Evolutionary conservation across 768 basidiomycete species (phyloP).

Genomic region (Pulveroboletus sp.): DNA sequence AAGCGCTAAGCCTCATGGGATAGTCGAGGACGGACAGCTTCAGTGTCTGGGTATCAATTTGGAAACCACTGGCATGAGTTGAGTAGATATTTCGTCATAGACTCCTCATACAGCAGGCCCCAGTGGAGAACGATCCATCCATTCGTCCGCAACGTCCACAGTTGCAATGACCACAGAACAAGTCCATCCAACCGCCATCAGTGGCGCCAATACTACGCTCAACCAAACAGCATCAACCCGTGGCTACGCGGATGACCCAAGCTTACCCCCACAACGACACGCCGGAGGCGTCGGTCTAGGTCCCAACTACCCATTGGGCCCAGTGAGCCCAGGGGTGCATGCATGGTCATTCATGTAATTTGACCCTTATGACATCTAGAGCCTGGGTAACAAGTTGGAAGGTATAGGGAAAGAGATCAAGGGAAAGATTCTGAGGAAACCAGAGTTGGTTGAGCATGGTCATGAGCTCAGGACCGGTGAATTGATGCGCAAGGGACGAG

Average conservation of each 20-base stretch:
- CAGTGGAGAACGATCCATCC: too few species aligned
- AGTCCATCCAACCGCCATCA: neutral
- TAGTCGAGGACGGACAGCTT: too few species aligned
- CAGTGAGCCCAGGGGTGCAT: slow-evolving; percentile 19
- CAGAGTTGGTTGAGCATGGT: slow-evolving; percentile 37
- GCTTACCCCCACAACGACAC: slow-evolving; percentile 39
- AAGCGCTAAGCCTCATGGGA: too few species aligned
- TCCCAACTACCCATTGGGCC: slow-evolving; percentile 31
- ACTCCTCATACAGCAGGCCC: too few species aligned
- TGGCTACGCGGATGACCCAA: slow-evolving; percentile 9
- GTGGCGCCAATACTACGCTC: neutral
- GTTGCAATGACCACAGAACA: too few species aligned
- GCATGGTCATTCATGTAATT: neutral
- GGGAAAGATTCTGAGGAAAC: slow-evolving; percentile 38
- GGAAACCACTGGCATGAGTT: too few species aligned
- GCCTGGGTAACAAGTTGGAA: slow-evolving; percentile 33
- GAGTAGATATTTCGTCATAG: too few species aligned
- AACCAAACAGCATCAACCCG: neutral
- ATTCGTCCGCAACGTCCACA: too few species aligned
- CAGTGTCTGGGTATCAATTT: too few species aligned
- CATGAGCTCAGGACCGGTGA: slow-evolving; percentile 39
- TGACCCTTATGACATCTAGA: slow-evolving; percentile 12
- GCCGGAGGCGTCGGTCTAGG: slow-evolving; percentile 43
- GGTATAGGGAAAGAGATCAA: slow-evolving; percentile 39
- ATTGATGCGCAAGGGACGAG: slow-evolving; percentile 35